Evolutionary conservation across 2,329 filamentous ascomycete species (phyloP).

Genomic region (Orbilia brochopaga): DNA sequence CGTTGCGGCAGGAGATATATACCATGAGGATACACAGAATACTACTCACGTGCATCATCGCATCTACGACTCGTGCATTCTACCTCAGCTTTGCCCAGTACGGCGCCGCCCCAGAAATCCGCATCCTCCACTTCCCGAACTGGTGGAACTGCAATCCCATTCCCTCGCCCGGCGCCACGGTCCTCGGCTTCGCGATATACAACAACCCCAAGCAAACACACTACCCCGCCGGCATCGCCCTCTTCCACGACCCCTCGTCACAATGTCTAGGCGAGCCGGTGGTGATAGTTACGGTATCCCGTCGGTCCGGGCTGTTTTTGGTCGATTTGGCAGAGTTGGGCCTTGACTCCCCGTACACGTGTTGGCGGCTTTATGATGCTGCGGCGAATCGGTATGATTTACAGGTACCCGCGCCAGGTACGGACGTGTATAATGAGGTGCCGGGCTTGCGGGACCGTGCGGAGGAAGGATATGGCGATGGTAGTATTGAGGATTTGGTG

Average conservation of each 20-base stretch:
- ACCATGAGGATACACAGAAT: background rate
- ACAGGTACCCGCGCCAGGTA: background rate
- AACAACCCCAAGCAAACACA: conserved; percentile 5
- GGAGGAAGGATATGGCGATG: background rate
- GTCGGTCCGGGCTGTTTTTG: conserved; percentile 15
- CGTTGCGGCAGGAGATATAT: background rate
- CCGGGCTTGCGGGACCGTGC: background rate
- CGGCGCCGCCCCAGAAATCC: background rate
- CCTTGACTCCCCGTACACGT: background rate
- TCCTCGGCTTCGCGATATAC: conserved; percentile 21
- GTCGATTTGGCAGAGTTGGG: conserved; percentile 16
- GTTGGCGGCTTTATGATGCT: conserved; percentile 22
- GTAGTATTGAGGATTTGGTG: conserved; percentile 3
- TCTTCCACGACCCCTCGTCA: background rate
- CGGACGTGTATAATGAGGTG: too few species aligned
- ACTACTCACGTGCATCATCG: background rate
- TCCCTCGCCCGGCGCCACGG: background rate
- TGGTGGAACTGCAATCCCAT: conserved; percentile 18
- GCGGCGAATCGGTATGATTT: background rate
- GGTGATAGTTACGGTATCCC: conserved; percentile 9
- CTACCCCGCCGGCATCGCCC: conserved; percentile 12
- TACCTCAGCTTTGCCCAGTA: conserved; percentile 18
- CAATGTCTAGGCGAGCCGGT: conserved; percentile 11
- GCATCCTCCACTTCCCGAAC: background rate
- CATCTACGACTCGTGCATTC: background rate